Conservation (phyloP, 495 filamentous ascomycete species). For the Alectoria sarmentosa region DNA sequence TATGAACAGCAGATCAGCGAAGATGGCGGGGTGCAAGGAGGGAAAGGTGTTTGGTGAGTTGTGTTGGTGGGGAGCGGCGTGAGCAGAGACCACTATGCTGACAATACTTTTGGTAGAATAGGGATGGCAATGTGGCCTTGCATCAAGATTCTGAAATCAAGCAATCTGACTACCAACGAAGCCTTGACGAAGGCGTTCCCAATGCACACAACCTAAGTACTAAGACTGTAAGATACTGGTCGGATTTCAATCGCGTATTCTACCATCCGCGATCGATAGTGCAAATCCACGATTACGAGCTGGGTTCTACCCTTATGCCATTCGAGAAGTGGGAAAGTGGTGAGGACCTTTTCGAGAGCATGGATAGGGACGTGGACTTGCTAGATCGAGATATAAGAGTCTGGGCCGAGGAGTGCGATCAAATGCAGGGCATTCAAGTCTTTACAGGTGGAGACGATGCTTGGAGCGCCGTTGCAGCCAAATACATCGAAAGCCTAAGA, state of each 20-base stretch:
- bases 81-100: constrained; percentile 2
- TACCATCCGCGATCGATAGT: constrained; percentile 87
- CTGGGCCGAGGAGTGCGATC: constrained; percentile 89
- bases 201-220: constrained; percentile 55
- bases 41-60: constrained; percentile 17
- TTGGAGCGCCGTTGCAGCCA: constrained; percentile 82
- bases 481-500: constrained; percentile 71
- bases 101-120: constrained; percentile 28
- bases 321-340: constrained; percentile 78
- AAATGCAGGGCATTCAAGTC: constrained; percentile 80
- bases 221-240: constrained; percentile 82
- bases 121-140: constrained; percentile 63
- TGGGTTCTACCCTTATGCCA: constrained; percentile 67
- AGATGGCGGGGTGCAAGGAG: constrained; percentile 39
- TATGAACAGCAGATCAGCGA: constrained; percentile 58
- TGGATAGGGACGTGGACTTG: constrained; percentile 81
- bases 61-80: not conserved
- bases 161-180: constrained; percentile 65
- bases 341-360: constrained; percentile 69
- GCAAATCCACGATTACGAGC: constrained; percentile 81
- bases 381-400: constrained; percentile 80
- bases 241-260: constrained; percentile 84
- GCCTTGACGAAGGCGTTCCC: constrained; percentile 60
- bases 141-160: constrained; percentile 60
- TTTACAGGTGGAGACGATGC: constrained; percentile 76